phyloP scores from a whole-genome alignment of 305 asterid species.

The Solanum hybrid region DNA sequence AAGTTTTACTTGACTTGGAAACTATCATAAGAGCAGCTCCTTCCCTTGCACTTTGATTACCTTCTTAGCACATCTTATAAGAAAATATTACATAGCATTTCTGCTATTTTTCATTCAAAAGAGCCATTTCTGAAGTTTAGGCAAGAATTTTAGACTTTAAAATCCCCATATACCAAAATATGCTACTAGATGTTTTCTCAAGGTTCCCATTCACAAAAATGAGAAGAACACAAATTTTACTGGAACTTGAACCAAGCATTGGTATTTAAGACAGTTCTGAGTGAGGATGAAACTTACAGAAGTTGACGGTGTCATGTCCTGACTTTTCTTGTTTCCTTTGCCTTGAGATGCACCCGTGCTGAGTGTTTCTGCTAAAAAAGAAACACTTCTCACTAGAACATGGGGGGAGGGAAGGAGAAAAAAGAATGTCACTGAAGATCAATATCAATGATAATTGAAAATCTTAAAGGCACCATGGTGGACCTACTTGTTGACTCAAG shows the following conservation, averaged over 20 bases:
- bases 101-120: neutral
- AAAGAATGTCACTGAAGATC: neutral
- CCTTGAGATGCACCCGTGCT: neutral
- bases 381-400: neutral
- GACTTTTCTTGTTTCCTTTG: neutral
- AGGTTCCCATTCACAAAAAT: neutral
- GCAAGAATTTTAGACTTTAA: neutral
- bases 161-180: neutral
- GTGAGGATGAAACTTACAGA: neutral
- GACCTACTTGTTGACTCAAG: neutral
- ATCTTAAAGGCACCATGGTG: neutral
- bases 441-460: neutral
- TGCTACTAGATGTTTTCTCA: neutral
- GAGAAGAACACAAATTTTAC: neutral
- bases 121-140: neutral
- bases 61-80: neutral
- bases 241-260: neutral
- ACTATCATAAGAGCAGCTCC: neutral
- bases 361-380: neutral
- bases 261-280: neutral
- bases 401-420: neutral
- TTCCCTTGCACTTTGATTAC: neutral
- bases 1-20: neutral
- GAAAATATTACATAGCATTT: neutral
- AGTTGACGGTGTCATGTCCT: neutral